Conservation (phyloP, 805 yeast species). For the Yarrowia divulgata region DNA sequence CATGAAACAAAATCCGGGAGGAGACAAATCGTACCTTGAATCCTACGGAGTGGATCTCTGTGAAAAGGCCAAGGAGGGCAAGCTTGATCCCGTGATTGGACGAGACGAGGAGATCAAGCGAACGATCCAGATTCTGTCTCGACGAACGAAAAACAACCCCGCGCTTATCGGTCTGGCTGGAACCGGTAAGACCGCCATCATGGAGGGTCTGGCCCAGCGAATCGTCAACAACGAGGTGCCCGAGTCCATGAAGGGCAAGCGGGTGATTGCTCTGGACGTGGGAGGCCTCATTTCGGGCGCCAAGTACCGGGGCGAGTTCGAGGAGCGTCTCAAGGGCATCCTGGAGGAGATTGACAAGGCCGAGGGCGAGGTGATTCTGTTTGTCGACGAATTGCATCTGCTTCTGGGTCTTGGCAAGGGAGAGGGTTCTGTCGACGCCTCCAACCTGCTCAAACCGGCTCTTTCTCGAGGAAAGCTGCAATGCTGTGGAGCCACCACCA, state of each 20-base stretch:
- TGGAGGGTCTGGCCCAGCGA: slow-evolving; percentile 96
- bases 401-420: slow-evolving; percentile 89
- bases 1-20: slow-evolving; percentile 24
- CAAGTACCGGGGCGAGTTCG: slow-evolving; percentile 95
- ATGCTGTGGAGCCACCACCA: slow-evolving; percentile 95
- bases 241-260: slow-evolving; percentile 86
- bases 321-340: slow-evolving; percentile 82
- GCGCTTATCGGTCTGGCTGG: slow-evolving; percentile 96
- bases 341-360: slow-evolving; percentile 83
- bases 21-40: slow-evolving; percentile 55
- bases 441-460: slow-evolving; percentile 90
- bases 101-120: slow-evolving; percentile 94
- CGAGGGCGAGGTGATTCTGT: slow-evolving; percentile 76
- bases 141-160: slow-evolving; percentile 95
- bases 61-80: slow-evolving; percentile 84
- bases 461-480: slow-evolving; percentile 91
- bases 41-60: slow-evolving; percentile 88
- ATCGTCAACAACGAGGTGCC: slow-evolving; percentile 93
- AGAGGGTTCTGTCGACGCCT: slow-evolving; percentile 95
- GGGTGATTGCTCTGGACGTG: slow-evolving; percentile 81
- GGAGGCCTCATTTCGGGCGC: slow-evolving; percentile 94
- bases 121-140: slow-evolving; percentile 87
- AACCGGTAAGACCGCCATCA: slow-evolving; percentile 95
- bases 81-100: slow-evolving; percentile 95
- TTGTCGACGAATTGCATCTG: slow-evolving; percentile 90